Percentiles rank a stretch among this genome's conserved stretches.
Conservation (phyloP, 2,329 filamentous ascomycete species). For the Claviceps purpurea region DNA sequence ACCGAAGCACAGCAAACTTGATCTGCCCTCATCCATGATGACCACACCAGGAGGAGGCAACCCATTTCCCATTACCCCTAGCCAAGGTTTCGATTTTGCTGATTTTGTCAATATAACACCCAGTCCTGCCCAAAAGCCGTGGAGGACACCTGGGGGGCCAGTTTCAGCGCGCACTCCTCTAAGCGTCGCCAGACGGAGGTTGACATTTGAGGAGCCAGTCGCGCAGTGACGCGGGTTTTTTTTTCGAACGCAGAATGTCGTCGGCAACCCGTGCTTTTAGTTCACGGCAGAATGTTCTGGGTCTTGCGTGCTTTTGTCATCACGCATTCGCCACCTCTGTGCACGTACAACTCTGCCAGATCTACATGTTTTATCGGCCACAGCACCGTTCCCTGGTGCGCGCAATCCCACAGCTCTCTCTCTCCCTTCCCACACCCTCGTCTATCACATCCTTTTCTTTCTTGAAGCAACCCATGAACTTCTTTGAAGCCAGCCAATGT, state of each 20-base stretch:
- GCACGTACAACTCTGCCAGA: background rate
- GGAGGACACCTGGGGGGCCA: constrained; percentile 63
- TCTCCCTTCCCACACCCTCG: background rate
- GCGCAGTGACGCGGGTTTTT: constrained; percentile 7
- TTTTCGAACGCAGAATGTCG: background rate
- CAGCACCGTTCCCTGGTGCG: background rate
- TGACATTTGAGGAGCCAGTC: constrained; percentile 66
- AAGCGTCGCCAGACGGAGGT: constrained; percentile 56
- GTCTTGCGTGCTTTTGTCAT: background rate
- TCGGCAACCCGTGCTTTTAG: background rate
- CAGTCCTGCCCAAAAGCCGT: constrained; percentile 79
- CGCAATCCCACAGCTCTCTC: background rate
- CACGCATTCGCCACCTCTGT: background rate
- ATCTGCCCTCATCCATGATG: constrained; percentile 75
- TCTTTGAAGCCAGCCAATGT: too few relatives aligned
- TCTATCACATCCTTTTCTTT: background rate
- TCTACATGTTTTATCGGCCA: background rate
- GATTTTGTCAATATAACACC: constrained; percentile 98
- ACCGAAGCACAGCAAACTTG: constrained; percentile 51
- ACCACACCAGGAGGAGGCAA: constrained; percentile 65
- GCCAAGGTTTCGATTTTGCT: constrained; percentile 77
- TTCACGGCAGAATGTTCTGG: background rate
- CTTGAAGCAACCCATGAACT: background rate
- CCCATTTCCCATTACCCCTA: constrained; percentile 63
- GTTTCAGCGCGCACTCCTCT: constrained; percentile 40